Base-by-base conservation (phyloP, 2,329 filamentous ascomycete genomes). In the Neofusicoccum laricinum region DNA sequence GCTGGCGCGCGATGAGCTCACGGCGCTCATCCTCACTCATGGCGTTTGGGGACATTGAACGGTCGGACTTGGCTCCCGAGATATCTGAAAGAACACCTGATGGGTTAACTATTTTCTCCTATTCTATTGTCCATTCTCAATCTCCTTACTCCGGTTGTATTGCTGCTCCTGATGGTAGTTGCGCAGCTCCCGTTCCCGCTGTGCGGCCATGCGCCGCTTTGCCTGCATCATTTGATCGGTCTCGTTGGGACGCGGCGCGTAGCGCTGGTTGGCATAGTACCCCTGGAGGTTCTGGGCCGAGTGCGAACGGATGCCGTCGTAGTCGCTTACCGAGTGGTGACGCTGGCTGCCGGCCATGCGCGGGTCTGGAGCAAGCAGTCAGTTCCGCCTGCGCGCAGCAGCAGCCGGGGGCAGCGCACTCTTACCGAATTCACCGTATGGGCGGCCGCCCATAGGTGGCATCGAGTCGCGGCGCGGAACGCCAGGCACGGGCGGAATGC, bases 91-190 rank as follows among this genome's bases (percentile, higher is more conserved):
- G 77, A 79, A 87, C 81, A 80, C 85, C 85, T 87, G 81, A 67
- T 63, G 38, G 63, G 76, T 78, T 75, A 79, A 77, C 75, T 72
- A 75, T 68, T 72, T 71, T 72, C 74, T 71, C 71, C 69, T 72
- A 74, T 77, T 82, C 80, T 82, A 77, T 83, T 86, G 86, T 88
- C 90, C 87, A 86, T 85, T 87, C 86, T 84, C 85, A 86, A 88
- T 86, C 80, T 88, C 88, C 90, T 88, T 92, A 98, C 95, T 97
- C 92, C 94, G 90, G 85, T 98, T 96, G 83, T 96, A 98, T 88
- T 99, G 95, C 87, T 99, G 95, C 87, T 99, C 95, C 83, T 97
- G 96, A 83, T 99, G 95, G 83, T 98, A 97, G 82, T 98, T 99
- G 81, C 95, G 92, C 80, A 99, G 89, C 84, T 99, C 95, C 81